Evolutionary conservation across 345 rosid species (phyloP).

Genomic region (Gossypium thurberi): DNA sequence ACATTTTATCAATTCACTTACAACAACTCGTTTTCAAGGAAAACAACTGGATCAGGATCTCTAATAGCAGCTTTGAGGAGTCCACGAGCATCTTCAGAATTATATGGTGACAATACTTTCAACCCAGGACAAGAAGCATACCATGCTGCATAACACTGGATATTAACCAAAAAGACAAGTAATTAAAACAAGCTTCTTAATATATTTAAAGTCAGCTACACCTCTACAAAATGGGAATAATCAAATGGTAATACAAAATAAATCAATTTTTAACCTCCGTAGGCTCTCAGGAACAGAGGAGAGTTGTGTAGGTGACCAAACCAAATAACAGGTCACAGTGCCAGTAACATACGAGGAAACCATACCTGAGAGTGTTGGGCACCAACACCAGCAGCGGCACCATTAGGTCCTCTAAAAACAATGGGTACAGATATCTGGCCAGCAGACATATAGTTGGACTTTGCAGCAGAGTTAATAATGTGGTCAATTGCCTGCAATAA

Average conservation of each 20-base stretch:
- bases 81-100: conserved; percentile 70
- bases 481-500: conserved; percentile 63
- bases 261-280: background rate
- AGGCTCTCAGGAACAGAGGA: background rate
- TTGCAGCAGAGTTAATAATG: conserved; percentile 69
- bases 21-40: conserved; percentile 75
- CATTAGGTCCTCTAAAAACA: conserved; percentile 77
- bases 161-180: conserved; percentile 1
- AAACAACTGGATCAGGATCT: conserved; percentile 72
- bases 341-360: background rate
- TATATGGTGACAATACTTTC: conserved; percentile 60
- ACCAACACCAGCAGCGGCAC: conserved; percentile 85
- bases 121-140: conserved; percentile 66
- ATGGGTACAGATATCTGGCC: conserved; percentile 59
- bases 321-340: background rate
- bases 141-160: conserved; percentile 75
- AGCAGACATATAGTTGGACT: conserved; percentile 63
- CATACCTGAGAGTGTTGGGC: conserved; percentile 74
- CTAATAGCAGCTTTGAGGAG: conserved; percentile 69
- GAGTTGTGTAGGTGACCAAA: background rate
- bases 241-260: background rate
- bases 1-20: conserved; percentile 25
- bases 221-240: background rate
- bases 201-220: background rate
- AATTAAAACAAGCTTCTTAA: background rate